Conservation (phyloP, 495 filamentous ascomycete genomes). For the Penicillium samsonianum region DNA sequence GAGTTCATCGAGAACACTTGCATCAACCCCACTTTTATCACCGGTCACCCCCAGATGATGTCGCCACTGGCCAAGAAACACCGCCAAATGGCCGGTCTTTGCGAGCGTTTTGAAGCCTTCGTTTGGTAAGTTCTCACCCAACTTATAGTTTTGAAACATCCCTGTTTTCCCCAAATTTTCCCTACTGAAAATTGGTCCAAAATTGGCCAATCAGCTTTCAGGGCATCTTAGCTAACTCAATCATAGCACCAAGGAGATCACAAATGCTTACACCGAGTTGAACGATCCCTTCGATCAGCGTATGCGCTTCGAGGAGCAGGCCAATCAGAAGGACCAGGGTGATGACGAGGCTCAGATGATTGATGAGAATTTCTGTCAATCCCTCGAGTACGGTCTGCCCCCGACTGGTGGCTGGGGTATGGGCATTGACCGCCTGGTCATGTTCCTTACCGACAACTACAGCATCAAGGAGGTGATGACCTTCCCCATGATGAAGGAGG, state of each 20-base stretch:
- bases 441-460: slow-evolving; percentile 97
- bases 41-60: slow-evolving; percentile 94
- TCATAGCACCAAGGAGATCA: slow-evolving; percentile 73
- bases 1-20: slow-evolving; percentile 95
- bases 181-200: neutral
- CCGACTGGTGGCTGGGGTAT: slow-evolving; percentile 97
- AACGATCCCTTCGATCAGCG: slow-evolving; percentile 97
- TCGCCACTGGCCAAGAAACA: slow-evolving; percentile 95
- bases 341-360: slow-evolving; percentile 96
- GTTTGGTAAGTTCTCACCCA: slow-evolving; percentile 75
- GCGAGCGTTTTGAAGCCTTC: slow-evolving; percentile 96
- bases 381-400: slow-evolving; percentile 83
- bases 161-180: neutral
- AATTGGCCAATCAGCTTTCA: neutral
- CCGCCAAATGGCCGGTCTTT: slow-evolving; percentile 76
- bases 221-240: neutral
- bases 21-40: slow-evolving; percentile 96
- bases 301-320: slow-evolving; percentile 94
- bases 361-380: slow-evolving; percentile 89
- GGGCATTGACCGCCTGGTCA: slow-evolving; percentile 94
- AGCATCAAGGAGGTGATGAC: slow-evolving; percentile 93
- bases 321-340: slow-evolving; percentile 90
- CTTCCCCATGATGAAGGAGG: slow-evolving; percentile 86
- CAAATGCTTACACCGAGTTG: slow-evolving; percentile 96
- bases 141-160: slow-evolving; percentile 57